These are phyloP conservation scores for Firmiana major DNA, from an alignment of 345 rosid species.

Conservation along the genomic window DNA sequence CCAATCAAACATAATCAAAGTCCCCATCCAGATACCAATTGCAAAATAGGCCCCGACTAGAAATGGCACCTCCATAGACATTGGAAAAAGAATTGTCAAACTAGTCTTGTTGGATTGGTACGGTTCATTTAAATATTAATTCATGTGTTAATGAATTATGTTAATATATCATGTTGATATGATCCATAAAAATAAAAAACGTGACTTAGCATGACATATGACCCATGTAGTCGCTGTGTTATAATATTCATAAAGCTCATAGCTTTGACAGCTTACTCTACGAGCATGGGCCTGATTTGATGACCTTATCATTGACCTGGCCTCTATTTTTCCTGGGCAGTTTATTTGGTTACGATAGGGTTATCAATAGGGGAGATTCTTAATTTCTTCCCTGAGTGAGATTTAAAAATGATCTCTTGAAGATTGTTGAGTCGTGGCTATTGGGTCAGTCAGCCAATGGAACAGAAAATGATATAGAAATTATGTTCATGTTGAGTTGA, in stretches of 20 bases:
- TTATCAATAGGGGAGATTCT: slow-evolving; percentile 9
- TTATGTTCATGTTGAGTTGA: neutral
- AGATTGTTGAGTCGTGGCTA: neutral
- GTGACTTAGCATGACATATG: too few relatives aligned
- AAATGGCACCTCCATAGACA: slow-evolving; percentile 83
- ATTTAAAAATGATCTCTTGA: neutral
- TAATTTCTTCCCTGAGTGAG: neutral
- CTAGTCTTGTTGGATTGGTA: too few relatives aligned
- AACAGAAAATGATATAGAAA: neutral
- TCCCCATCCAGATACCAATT: slow-evolving; percentile 79
- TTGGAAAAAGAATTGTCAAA: slow-evolving; percentile 91
- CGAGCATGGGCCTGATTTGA: neutral
- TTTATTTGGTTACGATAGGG: slow-evolving; percentile 10
- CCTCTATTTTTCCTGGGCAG: slow-evolving; percentile 22
- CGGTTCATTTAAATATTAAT: too few relatives aligned
- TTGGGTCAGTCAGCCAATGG: neutral
- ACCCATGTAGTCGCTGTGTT: too few relatives aligned
- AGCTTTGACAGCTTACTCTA: neutral
- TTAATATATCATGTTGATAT: too few relatives aligned
- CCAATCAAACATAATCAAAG: slow-evolving; percentile 56
- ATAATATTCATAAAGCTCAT: neutral
- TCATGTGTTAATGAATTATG: too few relatives aligned
- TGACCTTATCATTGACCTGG: slow-evolving; percentile 17
- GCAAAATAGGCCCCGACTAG: slow-evolving; percentile 92
- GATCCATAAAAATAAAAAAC: too few relatives aligned